These are phyloP conservation scores for Artomyces pyxidatus DNA, from an alignment of 768 basidiomycete species.

Conservation along the genomic window DNA sequence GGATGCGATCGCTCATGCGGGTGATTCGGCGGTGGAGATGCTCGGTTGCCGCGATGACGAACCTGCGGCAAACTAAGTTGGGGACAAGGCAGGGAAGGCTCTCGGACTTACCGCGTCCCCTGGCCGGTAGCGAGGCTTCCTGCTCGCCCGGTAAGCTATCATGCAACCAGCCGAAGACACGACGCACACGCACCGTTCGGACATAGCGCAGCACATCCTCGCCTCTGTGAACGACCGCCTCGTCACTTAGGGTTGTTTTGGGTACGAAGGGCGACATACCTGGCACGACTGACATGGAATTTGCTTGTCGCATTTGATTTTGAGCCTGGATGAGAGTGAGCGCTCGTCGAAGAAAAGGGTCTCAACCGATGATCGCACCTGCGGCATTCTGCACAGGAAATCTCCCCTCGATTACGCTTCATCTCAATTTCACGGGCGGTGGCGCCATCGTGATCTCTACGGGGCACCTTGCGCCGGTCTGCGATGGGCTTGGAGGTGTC, in stretches of 20 bases:
- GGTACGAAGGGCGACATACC: slow-evolving; percentile 28
- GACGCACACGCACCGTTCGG: slow-evolving; percentile 47
- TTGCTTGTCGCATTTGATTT: slow-evolving; percentile 80
- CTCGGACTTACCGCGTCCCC: slow-evolving; percentile 48
- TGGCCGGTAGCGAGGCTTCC: slow-evolving; percentile 75
- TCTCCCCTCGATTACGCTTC: slow-evolving; percentile 67
- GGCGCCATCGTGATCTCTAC: slow-evolving; percentile 44
- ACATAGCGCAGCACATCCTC: slow-evolving; percentile 63
- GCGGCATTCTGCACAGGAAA: slow-evolving; percentile 76
- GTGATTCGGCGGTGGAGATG: slow-evolving; percentile 58
- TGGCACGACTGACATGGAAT: slow-evolving; percentile 74
- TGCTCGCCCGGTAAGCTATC: slow-evolving; percentile 17
- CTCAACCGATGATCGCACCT: slow-evolving; percentile 45
- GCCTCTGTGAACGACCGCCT: slow-evolving; percentile 30
- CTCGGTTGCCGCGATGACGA: slow-evolving; percentile 58
- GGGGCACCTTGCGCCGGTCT: slow-evolving; percentile 34
- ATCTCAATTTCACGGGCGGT: slow-evolving; percentile 59
- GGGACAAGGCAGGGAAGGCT: neutral
- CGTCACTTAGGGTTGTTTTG: slow-evolving; percentile 1
- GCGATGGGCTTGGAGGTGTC: slow-evolving; percentile 42
- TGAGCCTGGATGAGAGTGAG: slow-evolving; percentile 34
- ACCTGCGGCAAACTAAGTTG: slow-evolving; percentile 28
- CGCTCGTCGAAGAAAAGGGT: slow-evolving; percentile 1
- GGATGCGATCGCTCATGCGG: slow-evolving; percentile 60
- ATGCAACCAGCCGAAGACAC: slow-evolving; percentile 12